A percentile compares a stretch with the other conserved stretches of the same genome.
phyloP scores from a whole-genome alignment of 805 yeast genomes.

The Diddensiella santjacobensis region DNA sequence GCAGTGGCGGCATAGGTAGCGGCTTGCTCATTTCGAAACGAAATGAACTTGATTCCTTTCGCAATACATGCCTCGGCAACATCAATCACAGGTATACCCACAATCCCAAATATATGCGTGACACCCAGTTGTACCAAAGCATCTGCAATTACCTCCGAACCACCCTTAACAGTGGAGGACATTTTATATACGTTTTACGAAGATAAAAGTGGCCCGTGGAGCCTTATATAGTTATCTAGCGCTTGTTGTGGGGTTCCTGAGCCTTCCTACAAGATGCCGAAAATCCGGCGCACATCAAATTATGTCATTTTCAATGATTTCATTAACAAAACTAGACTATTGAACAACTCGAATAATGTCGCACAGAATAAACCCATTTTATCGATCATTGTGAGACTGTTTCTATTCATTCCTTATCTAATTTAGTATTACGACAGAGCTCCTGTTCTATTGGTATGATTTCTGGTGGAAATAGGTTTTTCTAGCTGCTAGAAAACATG shows the following conservation, averaged over 20 bases:
- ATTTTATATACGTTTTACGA: not conserved
- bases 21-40: slow-evolving; percentile 68
- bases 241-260: not conserved
- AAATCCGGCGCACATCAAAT: not conserved
- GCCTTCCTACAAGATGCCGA: not conserved
- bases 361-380: no score
- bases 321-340: no score
- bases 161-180: slow-evolving; percentile 24
- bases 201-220: not conserved
- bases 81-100: slow-evolving; percentile 73
- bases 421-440: no score
- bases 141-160: slow-evolving; percentile 48
- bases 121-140: slow-evolving; percentile 49
- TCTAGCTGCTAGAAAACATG: no score
- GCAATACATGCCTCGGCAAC: slow-evolving; percentile 59
- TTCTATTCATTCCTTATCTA: no score
- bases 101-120: slow-evolving; percentile 60
- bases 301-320: not conserved
- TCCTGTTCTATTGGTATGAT: no score
- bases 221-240: no score
- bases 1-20: slow-evolving; percentile 75
- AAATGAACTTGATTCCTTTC: slow-evolving; percentile 51
- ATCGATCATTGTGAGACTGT: no score
- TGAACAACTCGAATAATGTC: no score
- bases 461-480: no score